phyloP scores from a whole-genome alignment of 805 yeast genomes.

The Candida saitoana region DNA sequence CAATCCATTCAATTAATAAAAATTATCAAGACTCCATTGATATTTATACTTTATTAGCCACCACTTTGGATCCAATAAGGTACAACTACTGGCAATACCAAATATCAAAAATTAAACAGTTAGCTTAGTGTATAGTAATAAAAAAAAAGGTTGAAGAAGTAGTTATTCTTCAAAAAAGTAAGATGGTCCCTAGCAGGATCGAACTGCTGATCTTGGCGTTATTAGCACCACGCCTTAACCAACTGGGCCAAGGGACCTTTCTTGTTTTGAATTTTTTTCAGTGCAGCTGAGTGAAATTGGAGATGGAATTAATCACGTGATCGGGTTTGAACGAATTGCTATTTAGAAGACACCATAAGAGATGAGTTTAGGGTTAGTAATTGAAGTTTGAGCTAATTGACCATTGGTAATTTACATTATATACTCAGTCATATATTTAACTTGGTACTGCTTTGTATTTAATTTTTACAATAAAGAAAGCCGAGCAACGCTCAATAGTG shows the following conservation, averaged over 20 bases:
- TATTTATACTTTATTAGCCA: slow-evolving; percentile 50
- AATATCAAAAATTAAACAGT: slow-evolving; percentile 12
- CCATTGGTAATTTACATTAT: too few species aligned
- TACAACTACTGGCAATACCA: slow-evolving; percentile 57
- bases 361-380: too few species aligned
- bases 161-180: too few species aligned
- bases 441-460: too few species aligned
- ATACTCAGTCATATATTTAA: too few species aligned
- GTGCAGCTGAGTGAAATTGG: too few species aligned
- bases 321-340: too few species aligned
- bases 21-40: slow-evolving; percentile 31
- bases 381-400: too few species aligned
- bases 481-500: too few species aligned
- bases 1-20: slow-evolving; percentile 35
- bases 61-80: slow-evolving; percentile 59
- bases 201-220: slow-evolving; percentile 69
- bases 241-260: slow-evolving; percentile 54
- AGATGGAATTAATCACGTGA: too few species aligned
- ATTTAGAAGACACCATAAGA: too few species aligned
- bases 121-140: neutral
- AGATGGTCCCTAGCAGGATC: slow-evolving; percentile 17
- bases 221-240: slow-evolving; percentile 54
- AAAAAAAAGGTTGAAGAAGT: slow-evolving; percentile 3
- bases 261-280: slow-evolving; percentile 8
- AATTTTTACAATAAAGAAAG: too few species aligned